phyloP scores from a whole-genome alignment of 768 basidiomycete genomes.

The Amanita rubescens region DNA sequence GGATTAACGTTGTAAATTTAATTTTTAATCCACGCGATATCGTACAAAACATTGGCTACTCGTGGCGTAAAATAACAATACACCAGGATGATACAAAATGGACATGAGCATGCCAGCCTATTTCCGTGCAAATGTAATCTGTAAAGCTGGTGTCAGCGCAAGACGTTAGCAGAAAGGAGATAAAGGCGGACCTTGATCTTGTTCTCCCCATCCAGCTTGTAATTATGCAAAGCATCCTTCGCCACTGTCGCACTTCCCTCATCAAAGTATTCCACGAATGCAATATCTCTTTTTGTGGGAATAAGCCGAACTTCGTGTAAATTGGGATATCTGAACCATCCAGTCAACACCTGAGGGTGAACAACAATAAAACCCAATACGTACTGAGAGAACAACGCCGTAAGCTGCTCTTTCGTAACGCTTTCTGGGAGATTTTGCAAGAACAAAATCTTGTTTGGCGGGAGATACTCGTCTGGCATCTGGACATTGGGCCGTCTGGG shows the following conservation, averaged over 20 bases:
- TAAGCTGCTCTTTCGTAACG: conserved; percentile 88
- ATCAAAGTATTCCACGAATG: conserved; percentile 97
- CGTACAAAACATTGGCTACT: not conserved
- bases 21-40: not conserved
- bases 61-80: not conserved
- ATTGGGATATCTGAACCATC: conserved; percentile 72
- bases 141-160: conserved; percentile 3
- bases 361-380: not conserved
- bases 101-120: conserved; percentile 20
- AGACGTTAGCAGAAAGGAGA: not conserved
- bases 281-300: conserved; percentile 94
- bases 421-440: conserved; percentile 92
- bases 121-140: conserved; percentile 76
- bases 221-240: conserved; percentile 95
- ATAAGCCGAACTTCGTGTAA: conserved; percentile 97
- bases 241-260: conserved; percentile 86
- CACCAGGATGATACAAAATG: not conserved
- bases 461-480: conserved; percentile 99
- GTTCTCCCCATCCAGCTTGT: conserved; percentile 94
- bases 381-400: conserved; percentile 81
- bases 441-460: conserved; percentile 98
- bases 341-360: not conserved
- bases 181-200: conserved; percentile 80
- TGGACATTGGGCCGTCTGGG: conserved; percentile 81
- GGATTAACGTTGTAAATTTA: not conserved